Base-by-base conservation (phyloP, 805 yeast genomes). In the Tetrapisispora iriomotensis region DNA sequence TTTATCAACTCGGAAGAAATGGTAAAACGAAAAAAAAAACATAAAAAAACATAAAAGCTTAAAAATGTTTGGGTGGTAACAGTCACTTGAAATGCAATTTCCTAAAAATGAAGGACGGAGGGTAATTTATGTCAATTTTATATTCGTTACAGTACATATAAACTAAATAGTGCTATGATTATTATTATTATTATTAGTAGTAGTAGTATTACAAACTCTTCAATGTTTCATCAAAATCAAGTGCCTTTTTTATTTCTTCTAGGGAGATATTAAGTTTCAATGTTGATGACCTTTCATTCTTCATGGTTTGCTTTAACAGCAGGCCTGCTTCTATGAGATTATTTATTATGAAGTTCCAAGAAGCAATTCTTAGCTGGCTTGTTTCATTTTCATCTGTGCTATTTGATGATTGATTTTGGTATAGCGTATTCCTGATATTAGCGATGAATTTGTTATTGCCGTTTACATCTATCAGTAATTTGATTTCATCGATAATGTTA, bases 291-390 rank as follows among this genome's bases (percentile, higher is more conserved):
- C 95, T 68, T 50, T 84, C 94, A 21, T 86, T 79, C 36, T 71
- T 72, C 42, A 74, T 64, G 34, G 73, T 73, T 53, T 84, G 94
- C 50, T 76, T 80, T 3, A 76, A 64, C 2, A 92, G 45, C 6
- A 90, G 64, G 0, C 96, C 97, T 32, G 79, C 76, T 40, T 87
- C 96, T 12, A 75, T 74, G 40, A 90, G 64, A 50, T 86, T 94
- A 34, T 70, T 67, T 7, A 87, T 51, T 1, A 84, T 68, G 38
- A 66, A 74, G 27, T 58, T 61, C 64, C 64, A 60, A 1, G 72
- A 71, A 48, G 83, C 72, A 4, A 83, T 79, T 20, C 68, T 66
- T 21, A 82, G 66, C 41, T 57, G 61, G 19, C 90, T 65, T 1
- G 77, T 60, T 2, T 66, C 59, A 6, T 48, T 48, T 13, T 58